These are phyloP conservation scores for Talaromyces adpressus DNA, from an alignment of 495 filamentous ascomycete species.

Conservation along the genomic window DNA sequence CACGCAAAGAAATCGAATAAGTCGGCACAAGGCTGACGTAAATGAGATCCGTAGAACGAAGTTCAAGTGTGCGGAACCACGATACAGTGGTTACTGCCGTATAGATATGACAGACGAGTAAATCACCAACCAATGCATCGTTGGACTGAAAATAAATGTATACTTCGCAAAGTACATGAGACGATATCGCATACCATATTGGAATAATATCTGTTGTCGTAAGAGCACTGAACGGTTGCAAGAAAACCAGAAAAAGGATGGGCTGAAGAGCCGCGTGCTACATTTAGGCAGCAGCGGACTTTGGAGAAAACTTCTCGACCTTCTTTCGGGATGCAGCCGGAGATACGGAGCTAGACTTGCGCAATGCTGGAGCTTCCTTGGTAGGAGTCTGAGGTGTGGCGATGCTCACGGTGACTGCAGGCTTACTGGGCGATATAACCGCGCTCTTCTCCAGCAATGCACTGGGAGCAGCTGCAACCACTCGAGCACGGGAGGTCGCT, in stretches of 20 bases:
- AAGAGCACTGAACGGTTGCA: not conserved
- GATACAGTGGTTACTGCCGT: not conserved
- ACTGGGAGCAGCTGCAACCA: not conserved
- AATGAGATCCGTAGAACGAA: not conserved
- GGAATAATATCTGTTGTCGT: not conserved
- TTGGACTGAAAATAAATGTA: not conserved
- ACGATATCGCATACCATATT: not conserved
- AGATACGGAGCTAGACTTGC: conserved; percentile 24
- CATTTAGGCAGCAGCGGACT: conserved; percentile 11
- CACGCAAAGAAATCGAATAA: not conserved
- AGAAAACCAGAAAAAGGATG: not conserved
- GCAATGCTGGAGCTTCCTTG: conserved; percentile 1
- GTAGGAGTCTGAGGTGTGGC: conserved; percentile 8
- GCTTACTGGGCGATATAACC: conserved; percentile 1
- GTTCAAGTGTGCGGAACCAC: not conserved
- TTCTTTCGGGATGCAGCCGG: conserved; percentile 28
- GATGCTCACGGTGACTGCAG: not conserved
- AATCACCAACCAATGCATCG: not conserved
- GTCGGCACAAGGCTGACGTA: not conserved
- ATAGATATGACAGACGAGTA: not conserved
- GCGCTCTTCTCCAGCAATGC: conserved; percentile 1
- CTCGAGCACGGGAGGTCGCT: not conserved
- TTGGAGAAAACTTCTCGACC: conserved; percentile 17
- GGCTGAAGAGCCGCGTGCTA: not conserved
- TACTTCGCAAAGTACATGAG: not conserved